These are phyloP conservation scores for Gossypioides kirkii DNA, from an alignment of 345 rosid genomes.

Conservation along the genomic window DNA sequence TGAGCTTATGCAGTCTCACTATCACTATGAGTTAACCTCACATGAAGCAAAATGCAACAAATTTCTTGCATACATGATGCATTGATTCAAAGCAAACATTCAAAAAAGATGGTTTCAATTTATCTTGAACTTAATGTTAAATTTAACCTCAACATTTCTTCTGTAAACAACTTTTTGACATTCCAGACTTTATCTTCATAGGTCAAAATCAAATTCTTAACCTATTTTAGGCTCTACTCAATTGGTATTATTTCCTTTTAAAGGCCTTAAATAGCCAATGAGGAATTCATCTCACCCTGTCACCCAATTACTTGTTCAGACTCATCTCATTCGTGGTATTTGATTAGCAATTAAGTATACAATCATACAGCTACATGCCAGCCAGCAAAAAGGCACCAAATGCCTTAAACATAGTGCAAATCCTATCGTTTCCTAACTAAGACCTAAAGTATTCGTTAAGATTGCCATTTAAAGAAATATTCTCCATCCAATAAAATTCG, in stretches of 20 bases:
- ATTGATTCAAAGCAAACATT: background rate
- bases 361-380: background rate
- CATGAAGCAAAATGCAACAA: background rate
- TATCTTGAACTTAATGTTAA: background rate
- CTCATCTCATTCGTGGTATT: slow-evolving; percentile 1
- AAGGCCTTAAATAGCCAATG: background rate
- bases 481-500: background rate
- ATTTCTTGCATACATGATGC: background rate
- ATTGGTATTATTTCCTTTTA: background rate
- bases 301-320: background rate
- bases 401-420: background rate
- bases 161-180: background rate
- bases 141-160: background rate
- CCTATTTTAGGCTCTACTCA: background rate
- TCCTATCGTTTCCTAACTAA: background rate
- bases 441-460: background rate
- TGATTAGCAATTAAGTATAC: background rate
- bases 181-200: background rate
- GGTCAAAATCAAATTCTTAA: background rate
- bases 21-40: background rate
- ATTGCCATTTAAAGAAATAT: slow-evolving; percentile 4
- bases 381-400: background rate
- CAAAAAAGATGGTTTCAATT: background rate
- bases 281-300: background rate
- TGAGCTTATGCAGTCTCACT: background rate